Percentiles rank a stretch among this genome's conserved stretches.
phyloP scores from a whole-genome alignment of 495 filamentous ascomycete species.

The Opeltia flavorubescens region DNA sequence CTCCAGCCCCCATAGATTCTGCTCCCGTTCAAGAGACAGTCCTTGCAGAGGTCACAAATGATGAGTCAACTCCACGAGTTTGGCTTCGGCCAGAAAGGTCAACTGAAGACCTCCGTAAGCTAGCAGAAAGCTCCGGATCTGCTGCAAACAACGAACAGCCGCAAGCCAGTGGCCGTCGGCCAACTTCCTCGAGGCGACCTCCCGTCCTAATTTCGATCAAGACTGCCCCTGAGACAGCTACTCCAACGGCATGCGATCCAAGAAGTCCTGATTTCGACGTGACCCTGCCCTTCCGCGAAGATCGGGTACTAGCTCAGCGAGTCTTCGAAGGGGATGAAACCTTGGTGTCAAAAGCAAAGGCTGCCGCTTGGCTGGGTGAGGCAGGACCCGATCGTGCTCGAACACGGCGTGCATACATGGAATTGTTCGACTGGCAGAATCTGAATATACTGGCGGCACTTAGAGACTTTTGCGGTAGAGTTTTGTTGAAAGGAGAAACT shows the following conservation, averaged over 20 bases:
- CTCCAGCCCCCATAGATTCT: slow-evolving; percentile 2
- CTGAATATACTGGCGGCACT: slow-evolving; percentile 69
- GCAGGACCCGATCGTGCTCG: slow-evolving; percentile 48
- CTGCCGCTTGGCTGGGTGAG: slow-evolving; percentile 83
- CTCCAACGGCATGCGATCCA: slow-evolving; percentile 15
- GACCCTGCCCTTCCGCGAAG: slow-evolving; percentile 34
- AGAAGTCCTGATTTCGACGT: slow-evolving; percentile 4
- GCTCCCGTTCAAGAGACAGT: slow-evolving; percentile 3
- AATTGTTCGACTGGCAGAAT: slow-evolving; percentile 74
- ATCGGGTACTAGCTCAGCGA: slow-evolving; percentile 59
- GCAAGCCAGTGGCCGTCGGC: slow-evolving; percentile 24
- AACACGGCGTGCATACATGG: slow-evolving; percentile 75
- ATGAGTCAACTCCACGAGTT: slow-evolving; percentile 3
- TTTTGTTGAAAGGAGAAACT: slow-evolving; percentile 84
- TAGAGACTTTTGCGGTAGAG: slow-evolving; percentile 62
- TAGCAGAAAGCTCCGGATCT: slow-evolving; percentile 25
- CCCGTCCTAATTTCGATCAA: background rate
- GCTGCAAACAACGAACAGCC: slow-evolving; percentile 27
- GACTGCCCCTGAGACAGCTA: slow-evolving; percentile 11
- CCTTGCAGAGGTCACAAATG: background rate
- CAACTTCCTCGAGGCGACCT: slow-evolving; percentile 21
- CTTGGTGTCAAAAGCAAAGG: slow-evolving; percentile 58
- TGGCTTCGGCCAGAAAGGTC: slow-evolving; percentile 21
- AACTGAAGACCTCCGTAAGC: slow-evolving; percentile 26
- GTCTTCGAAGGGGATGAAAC: slow-evolving; percentile 80